Evolutionary conservation across 1,139 yeast genomes (phyloP).

Genomic region (Scheffersomyces insectosa): DNA sequence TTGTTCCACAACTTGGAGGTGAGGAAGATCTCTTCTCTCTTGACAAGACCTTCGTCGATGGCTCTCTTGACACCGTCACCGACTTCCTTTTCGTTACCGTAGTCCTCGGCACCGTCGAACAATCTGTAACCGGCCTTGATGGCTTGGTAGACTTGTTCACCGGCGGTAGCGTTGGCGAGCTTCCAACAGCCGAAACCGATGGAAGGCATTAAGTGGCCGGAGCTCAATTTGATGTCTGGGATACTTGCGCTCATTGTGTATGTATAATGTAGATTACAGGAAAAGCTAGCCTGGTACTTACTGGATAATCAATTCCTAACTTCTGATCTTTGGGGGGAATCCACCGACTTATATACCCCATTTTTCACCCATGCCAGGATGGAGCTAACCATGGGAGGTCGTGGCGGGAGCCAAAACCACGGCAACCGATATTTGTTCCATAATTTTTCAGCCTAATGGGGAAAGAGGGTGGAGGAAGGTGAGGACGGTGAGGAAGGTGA

Average conservation of each 20-base stretch:
- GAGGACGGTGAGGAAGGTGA: too few species aligned
- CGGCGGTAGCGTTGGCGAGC: conserved; percentile 55
- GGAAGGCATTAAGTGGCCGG: conserved; percentile 61
- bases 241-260: neutral
- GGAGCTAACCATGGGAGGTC: too few species aligned
- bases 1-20: conserved; percentile 83
- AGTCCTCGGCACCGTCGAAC: conserved; percentile 77
- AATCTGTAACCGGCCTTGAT: conserved; percentile 72
- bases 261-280: neutral
- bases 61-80: conserved; percentile 70
- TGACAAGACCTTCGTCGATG: conserved; percentile 64
- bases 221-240: conserved; percentile 45
- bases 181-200: conserved; percentile 75
- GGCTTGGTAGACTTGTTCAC: conserved; percentile 63
- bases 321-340: neutral
- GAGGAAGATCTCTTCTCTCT: conserved; percentile 70
- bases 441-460: too few species aligned
- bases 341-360: neutral
- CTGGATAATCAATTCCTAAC: neutral
- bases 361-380: conserved; percentile 7
- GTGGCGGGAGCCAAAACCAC: too few species aligned
- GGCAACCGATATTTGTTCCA: too few species aligned
- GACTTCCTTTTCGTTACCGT: conserved; percentile 74
- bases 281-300: neutral
- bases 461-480: too few species aligned